Percentiles rank a stretch among this genome's conserved stretches.
Evolutionary conservation across 202 grass and related monocot species (phyloP).

Genomic region (Elaeis oleifera): DNA sequence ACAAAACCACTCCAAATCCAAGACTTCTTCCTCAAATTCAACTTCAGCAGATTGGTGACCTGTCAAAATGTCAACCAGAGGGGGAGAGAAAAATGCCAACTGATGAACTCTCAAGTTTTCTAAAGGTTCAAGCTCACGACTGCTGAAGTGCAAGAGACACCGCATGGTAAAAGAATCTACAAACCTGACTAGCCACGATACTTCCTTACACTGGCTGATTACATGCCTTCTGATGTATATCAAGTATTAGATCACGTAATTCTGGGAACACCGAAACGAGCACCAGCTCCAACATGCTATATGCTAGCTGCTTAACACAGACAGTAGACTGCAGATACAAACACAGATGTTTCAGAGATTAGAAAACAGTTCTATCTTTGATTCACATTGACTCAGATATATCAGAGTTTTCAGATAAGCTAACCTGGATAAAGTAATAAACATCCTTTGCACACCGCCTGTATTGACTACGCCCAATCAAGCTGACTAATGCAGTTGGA

Average conservation of each 20-base stretch:
- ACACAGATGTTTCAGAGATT: slow-evolving; percentile 20
- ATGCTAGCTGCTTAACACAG: slow-evolving; percentile 86
- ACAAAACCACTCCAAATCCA: too few species aligned
- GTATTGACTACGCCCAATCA: slow-evolving; percentile 83
- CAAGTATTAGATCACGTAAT: slow-evolving; percentile 51
- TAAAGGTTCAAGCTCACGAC: too few species aligned
- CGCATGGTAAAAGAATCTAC: too few species aligned
- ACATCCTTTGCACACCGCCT: slow-evolving; percentile 66
- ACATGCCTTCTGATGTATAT: slow-evolving; percentile 67
- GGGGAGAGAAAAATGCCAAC: too few species aligned
- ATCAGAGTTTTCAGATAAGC: slow-evolving; percentile 4
- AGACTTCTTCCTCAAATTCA: too few species aligned
- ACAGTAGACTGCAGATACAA: slow-evolving; percentile 66
- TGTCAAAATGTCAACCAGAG: too few species aligned
- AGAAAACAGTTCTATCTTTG: slow-evolving; percentile 1
- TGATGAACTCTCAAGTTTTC: too few species aligned
- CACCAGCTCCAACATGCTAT: slow-evolving; percentile 60
- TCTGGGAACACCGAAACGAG: slow-evolving; percentile 79
- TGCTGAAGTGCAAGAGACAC: too few species aligned
- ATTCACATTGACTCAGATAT: background rate
- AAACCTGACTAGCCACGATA: too few species aligned
- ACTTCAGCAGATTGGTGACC: too few species aligned
- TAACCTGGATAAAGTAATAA: slow-evolving; percentile 96
- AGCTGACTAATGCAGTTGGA: slow-evolving; percentile 79
- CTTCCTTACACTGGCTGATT: slow-evolving; percentile 24